phyloP scores from a whole-genome alignment of 441 rosid species.

The Adansonia madagascariensis region DNA sequence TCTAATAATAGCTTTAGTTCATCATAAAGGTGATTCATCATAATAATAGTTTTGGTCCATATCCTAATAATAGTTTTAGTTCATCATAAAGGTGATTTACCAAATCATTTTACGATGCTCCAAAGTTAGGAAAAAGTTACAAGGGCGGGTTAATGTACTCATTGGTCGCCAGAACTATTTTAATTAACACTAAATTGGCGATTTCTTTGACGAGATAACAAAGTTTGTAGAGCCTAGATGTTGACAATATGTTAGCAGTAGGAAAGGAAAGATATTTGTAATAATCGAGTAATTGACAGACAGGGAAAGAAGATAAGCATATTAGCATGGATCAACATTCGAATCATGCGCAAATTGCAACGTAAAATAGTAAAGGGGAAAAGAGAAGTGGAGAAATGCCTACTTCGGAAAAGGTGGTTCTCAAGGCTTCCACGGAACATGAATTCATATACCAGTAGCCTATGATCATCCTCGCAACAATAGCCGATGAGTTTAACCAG shows the following conservation, averaged over 20 bases:
- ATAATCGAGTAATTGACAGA: neutral
- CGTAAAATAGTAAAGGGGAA: neutral
- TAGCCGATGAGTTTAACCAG: constrained; percentile 61
- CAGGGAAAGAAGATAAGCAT: neutral
- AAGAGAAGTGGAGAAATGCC: constrained; percentile 18
- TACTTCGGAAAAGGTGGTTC: constrained; percentile 65
- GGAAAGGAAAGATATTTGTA: neutral
- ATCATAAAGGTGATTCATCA: neutral
- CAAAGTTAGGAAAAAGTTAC: neutral
- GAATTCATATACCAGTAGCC: constrained; percentile 60
- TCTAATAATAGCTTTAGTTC: neutral
- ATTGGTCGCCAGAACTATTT: neutral
- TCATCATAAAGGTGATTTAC: neutral
- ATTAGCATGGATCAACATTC: neutral
- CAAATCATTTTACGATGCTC: neutral
- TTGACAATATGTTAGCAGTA: neutral
- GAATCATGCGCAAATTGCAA: neutral
- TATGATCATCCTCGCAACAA: constrained; percentile 63
- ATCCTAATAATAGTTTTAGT: neutral
- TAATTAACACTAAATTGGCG: neutral
- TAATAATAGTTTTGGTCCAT: neutral
- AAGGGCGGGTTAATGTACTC: neutral
- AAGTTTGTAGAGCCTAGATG: neutral
- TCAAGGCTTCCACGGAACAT: constrained; percentile 67
- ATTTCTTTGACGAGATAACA: neutral